Conservation (phyloP, 768 basidiomycete species). For the Tubosaeta sp. region DNA sequence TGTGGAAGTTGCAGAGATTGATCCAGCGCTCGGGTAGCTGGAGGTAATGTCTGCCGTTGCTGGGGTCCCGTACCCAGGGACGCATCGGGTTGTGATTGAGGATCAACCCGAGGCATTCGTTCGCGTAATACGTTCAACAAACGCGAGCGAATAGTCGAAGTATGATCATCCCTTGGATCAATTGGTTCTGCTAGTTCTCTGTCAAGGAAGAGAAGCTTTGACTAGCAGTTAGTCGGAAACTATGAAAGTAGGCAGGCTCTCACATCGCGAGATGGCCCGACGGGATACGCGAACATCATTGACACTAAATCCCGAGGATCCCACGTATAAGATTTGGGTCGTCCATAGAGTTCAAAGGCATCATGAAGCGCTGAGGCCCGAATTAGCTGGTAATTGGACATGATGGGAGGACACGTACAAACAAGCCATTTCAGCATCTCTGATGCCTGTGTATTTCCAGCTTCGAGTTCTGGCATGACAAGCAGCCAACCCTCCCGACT, state of each 20-base stretch:
- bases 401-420: constrained; percentile 44
- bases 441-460: constrained; percentile 53
- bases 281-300: constrained; percentile 93
- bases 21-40: constrained; percentile 7
- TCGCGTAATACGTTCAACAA: constrained; percentile 60
- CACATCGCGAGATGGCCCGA: constrained; percentile 80
- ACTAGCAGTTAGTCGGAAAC: constrained; percentile 12
- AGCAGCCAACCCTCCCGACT: constrained; percentile 80
- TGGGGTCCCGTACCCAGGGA: constrained; percentile 11
- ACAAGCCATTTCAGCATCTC: constrained; percentile 93
- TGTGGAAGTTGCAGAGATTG: constrained; percentile 34
- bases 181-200: constrained; percentile 75
- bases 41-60: constrained; percentile 26
- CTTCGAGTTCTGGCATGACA: constrained; percentile 84
- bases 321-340: constrained; percentile 84
- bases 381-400: constrained; percentile 5
- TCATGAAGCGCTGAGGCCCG: constrained; percentile 66
- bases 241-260: constrained; percentile 26
- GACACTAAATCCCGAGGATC: constrained; percentile 78
- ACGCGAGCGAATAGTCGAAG: constrained; percentile 60
- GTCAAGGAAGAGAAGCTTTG: constrained; percentile 80
- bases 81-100: constrained; percentile 7
- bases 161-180: constrained; percentile 75
- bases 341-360: constrained; percentile 83
- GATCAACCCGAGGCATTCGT: constrained; percentile 49